Evolutionary conservation across 2,329 filamentous ascomycete species (phyloP).

Genomic region (Helminthosporium solani): DNA sequence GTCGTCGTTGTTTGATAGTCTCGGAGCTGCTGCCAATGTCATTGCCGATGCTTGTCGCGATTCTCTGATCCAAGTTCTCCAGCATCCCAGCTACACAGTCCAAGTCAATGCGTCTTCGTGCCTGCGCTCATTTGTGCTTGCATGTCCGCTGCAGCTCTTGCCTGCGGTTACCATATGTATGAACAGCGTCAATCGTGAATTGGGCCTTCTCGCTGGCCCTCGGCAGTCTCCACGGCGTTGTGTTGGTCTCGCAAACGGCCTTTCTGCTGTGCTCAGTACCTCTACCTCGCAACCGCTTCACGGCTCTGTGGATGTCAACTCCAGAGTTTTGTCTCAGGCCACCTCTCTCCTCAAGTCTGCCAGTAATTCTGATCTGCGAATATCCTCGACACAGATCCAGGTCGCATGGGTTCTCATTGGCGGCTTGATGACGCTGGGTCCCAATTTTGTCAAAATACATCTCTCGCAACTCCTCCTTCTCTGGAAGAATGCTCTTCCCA

Average conservation of each 20-base stretch:
- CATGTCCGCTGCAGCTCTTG: slow-evolving; percentile 87
- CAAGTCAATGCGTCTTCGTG: slow-evolving; percentile 87
- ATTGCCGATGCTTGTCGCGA: slow-evolving; percentile 85
- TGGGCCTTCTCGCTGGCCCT: slow-evolving; percentile 72
- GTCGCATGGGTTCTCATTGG: slow-evolving; percentile 98
- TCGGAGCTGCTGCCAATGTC: slow-evolving; percentile 78
- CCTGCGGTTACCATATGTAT: slow-evolving; percentile 93
- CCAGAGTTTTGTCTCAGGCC: slow-evolving; percentile 84
- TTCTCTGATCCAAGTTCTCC: slow-evolving; percentile 81
- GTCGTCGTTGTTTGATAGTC: slow-evolving; percentile 71
- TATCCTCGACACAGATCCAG: slow-evolving; percentile 92
- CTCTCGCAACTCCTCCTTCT: slow-evolving; percentile 87
- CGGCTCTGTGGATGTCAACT: slow-evolving; percentile 93
- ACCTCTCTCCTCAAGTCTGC: slow-evolving; percentile 91
- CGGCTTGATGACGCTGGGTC: slow-evolving; percentile 91
- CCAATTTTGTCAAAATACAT: slow-evolving; percentile 98
- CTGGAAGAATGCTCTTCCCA: slow-evolving; percentile 96
- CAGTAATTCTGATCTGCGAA: slow-evolving; percentile 82
- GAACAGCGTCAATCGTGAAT: slow-evolving; percentile 88
- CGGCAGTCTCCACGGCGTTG: slow-evolving; percentile 80
- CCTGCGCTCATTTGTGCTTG: slow-evolving; percentile 81
- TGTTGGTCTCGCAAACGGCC: slow-evolving; percentile 85
- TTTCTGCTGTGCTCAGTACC: slow-evolving; percentile 87
- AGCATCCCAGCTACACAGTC: slow-evolving; percentile 94
- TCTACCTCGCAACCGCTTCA: slow-evolving; percentile 86